Evolutionary conservation across 805 yeast species (phyloP), one percentile per base, ranked within the genome.

Genomic region (Ogataea ganodermae): DNA sequence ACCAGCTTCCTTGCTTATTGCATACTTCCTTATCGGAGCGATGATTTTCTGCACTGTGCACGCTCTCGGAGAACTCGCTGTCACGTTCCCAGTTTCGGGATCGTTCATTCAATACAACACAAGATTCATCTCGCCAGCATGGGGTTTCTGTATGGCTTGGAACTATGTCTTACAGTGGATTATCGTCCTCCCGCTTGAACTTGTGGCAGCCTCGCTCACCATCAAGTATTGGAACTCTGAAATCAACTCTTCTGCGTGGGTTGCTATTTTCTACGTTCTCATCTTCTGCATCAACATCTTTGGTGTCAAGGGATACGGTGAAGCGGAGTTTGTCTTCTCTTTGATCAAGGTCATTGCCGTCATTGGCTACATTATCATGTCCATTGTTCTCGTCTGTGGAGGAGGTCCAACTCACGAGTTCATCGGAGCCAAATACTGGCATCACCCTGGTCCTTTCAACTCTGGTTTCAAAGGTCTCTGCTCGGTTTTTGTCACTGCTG

Each of bases 291-390:
- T 80, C 50, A 80, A 80, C 62, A 59, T 80, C 45, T 72, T 77
- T 46, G 84, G 86, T 46, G 80, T 79, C 16, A 70, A 69, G 53
- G 84, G 84, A 36, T 81, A 80, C 57, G 85, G 84, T 58, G 86
- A 81, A 62, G 79, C 80, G 21, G 86, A 81, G 59, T 79, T 75
- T 53, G 57, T 75, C 24, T 73, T 81, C 55, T 75, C 80, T 50
- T 40, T 70, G 24, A 69, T 76, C 49, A 81, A 81, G 60, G 74
- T 78, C n/a, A 44, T 69, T 14, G 80, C 83, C 64, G 74, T 81
- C 41, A 50, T 72, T 22, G 84, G 84, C 0, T 81, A 80, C 57
- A 70, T 76, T 46, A 72, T 81, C 44, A 62, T 80, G 45, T 71
- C 78, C 38, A 69, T 80, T 20, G 68, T 80, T 22, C 65, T 80